These are phyloP conservation scores for Graphilbum ipis-grandicollis DNA, from an alignment of 2,329 filamentous ascomycete genomes.

Conservation along the genomic window DNA sequence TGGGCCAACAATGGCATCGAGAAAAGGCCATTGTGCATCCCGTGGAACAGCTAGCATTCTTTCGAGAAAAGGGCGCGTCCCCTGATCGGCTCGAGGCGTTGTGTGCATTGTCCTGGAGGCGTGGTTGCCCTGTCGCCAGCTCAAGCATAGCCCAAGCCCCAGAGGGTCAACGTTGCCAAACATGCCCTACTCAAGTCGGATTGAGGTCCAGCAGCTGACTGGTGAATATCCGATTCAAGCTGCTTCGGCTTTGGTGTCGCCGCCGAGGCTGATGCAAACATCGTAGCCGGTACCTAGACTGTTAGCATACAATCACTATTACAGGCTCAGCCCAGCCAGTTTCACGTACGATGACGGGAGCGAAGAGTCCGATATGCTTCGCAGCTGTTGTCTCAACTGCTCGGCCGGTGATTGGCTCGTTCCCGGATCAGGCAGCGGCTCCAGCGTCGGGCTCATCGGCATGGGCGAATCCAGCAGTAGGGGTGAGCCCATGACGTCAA, in stretches of 20 bases:
- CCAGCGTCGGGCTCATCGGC: conserved; percentile 8
- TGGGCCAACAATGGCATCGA: too few relatives aligned
- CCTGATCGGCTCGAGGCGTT: too few relatives aligned
- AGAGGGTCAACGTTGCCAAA: too few relatives aligned
- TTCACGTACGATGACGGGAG: conserved; percentile 9
- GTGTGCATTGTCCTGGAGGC: too few relatives aligned
- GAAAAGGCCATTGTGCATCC: too few relatives aligned
- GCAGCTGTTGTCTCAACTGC: conserved; percentile 12
- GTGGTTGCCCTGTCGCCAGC: not conserved
- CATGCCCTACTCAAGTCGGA: conserved; percentile 6
- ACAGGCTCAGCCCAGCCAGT: not conserved
- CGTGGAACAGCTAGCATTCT: too few relatives aligned
- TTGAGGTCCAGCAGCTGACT: conserved; percentile 12
- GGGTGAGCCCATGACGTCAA: conserved; percentile 9
- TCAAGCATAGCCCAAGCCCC: not conserved
- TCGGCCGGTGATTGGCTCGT: conserved; percentile 10
- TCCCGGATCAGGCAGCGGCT: conserved; percentile 4
- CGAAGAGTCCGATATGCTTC: conserved; percentile 13
- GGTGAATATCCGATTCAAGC: conserved; percentile 12
- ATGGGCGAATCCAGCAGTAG: conserved; percentile 8
- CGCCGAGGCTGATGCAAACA: conserved; percentile 12
- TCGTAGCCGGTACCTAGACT: conserved; percentile 9
- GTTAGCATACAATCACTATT: too few relatives aligned
- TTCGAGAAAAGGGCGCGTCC: too few relatives aligned
- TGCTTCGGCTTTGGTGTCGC: conserved; percentile 12